Evolutionary conservation across 1,284 basidiomycete species (phyloP).

Genomic region (Ganoderma resinaceum): DNA sequence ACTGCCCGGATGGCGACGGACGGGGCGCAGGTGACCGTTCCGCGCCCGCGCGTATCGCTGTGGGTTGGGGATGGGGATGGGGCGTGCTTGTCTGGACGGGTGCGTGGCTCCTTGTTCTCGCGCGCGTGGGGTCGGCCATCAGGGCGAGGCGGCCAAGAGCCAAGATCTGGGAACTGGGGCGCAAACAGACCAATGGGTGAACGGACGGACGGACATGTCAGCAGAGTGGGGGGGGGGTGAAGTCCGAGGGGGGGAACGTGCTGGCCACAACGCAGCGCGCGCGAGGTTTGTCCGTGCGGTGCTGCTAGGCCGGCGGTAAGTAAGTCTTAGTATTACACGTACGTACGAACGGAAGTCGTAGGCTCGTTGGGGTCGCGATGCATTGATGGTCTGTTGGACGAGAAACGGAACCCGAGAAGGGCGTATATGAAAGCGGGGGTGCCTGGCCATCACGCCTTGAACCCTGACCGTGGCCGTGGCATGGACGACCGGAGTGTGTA

Average conservation of each 20-base stretch:
- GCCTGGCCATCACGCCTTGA: not conserved
- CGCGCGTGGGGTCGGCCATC: not conserved
- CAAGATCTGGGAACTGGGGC: not conserved
- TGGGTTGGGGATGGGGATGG: not conserved
- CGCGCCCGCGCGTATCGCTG: not conserved
- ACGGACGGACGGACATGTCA: not conserved
- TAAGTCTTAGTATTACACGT: too few relatives aligned
- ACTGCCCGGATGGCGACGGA: constrained; percentile 2
- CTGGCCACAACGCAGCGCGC: not conserved
- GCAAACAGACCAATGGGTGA: not conserved
- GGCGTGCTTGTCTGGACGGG: not conserved
- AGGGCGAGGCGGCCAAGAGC: too few relatives aligned
- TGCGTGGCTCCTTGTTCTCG: constrained; percentile 1
- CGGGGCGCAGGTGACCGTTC: constrained; percentile 8
- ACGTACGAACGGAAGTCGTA: not conserved
- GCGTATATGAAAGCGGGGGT: constrained; percentile 4
- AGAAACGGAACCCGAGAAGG: not conserved
- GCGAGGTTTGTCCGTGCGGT: not conserved
- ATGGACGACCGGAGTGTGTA: not conserved
- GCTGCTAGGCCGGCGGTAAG: not conserved
- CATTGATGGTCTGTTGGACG: not conserved
- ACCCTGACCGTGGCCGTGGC: not conserved
- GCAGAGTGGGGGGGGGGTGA: not conserved
- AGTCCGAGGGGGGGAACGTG: constrained; percentile 2
- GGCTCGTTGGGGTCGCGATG: not conserved